Base-by-base conservation (phyloP, 495 filamentous ascomycete species). In the Penicillium flavigenum region DNA sequence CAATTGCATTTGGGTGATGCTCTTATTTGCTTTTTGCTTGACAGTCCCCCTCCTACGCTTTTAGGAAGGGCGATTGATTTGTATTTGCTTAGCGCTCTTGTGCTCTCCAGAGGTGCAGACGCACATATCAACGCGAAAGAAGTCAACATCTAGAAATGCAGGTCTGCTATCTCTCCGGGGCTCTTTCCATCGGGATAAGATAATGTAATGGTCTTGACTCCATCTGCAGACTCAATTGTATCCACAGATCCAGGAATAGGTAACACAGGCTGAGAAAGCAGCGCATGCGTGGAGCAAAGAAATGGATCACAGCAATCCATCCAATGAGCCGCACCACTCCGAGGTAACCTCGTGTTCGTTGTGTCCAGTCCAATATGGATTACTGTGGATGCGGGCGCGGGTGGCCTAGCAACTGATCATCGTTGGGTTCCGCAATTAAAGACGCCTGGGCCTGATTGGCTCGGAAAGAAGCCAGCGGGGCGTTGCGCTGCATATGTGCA, bases 331-430 rank as follows among this genome's bases (percentile, higher is more conserved):
- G n/a, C 51, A 19, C 19, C 11, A 44, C 11, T 32, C 24, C 27
- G 12, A n/a, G n/a, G 17, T 29, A n/a, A 26, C 12, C 50, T 19
- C 36, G 14, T 43, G 38, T 52, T 43, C 20, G n/a, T 52, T 31
- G n/a, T 43, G 7, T 24, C 1, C 0, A 3, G 4, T 16, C 9
- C 2, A 34, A 32, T 20, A 20, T 29, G 46, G 46, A 47, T 31
- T 12, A 17, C 46, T 27, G 38, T 27, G 16, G 38, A 11, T 34
- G 51, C 11, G 8, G 36, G 14, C 11, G 50, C 24, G 27, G 39
- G 27, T 34, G 51, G 51, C 38, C 51, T 44, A 44, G 39, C 41
- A 41, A 32, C 14, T 22, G 51, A 34, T 53, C 51, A 26, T 38
- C 47, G 47, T 32, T 26, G 32, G 31, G 31, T 5, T 11, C n/a